Conservation (phyloP, 257 asterid genomes). For the Galeopsis tetrahit region DNA sequence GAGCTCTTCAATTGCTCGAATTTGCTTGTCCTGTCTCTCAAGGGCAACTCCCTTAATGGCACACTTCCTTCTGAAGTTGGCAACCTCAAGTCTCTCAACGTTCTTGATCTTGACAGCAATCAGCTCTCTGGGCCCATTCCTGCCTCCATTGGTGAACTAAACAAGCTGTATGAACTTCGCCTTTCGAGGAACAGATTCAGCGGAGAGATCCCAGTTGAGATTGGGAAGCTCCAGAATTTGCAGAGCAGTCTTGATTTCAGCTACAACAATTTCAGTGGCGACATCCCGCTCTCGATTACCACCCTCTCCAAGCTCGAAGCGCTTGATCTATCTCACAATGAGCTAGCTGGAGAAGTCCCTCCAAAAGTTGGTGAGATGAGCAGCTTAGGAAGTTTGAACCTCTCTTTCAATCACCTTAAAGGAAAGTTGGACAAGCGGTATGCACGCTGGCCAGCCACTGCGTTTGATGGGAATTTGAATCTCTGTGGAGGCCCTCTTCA, state of each 20-base stretch:
- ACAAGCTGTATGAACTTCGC: slow-evolving; percentile 73
- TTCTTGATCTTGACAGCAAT: slow-evolving; percentile 69
- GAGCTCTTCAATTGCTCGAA: slow-evolving; percentile 73
- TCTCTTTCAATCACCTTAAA: slow-evolving; percentile 71
- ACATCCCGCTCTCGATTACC: slow-evolving; percentile 62
- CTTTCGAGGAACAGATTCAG: slow-evolving; percentile 69
- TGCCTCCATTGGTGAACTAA: slow-evolving; percentile 59
- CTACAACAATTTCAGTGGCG: slow-evolving; percentile 71
- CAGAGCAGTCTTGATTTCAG: slow-evolving; percentile 82
- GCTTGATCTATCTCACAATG: slow-evolving; percentile 81
- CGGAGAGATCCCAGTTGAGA: slow-evolving; percentile 73
- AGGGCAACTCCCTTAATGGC: slow-evolving; percentile 67
- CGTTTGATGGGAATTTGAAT: slow-evolving; percentile 65
- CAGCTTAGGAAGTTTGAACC: slow-evolving; percentile 75
- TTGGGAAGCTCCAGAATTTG: slow-evolving; percentile 74
- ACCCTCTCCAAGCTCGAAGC: slow-evolving; percentile 76
- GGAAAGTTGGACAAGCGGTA: slow-evolving; percentile 71
- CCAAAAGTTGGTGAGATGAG: slow-evolving; percentile 73
- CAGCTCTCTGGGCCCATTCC: slow-evolving; percentile 77
- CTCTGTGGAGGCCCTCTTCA: slow-evolving; percentile 85
- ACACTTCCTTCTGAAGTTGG: slow-evolving; percentile 68
- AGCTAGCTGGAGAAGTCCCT: slow-evolving; percentile 71
- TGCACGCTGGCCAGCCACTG: slow-evolving; percentile 75
- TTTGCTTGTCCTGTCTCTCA: slow-evolving; percentile 62
- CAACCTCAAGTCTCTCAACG: slow-evolving; percentile 67